Evolutionary conservation across 495 filamentous ascomycete species (phyloP), one percentile per base, ranked within the genome.

Genomic region (Apiosordaria backusii): DNA sequence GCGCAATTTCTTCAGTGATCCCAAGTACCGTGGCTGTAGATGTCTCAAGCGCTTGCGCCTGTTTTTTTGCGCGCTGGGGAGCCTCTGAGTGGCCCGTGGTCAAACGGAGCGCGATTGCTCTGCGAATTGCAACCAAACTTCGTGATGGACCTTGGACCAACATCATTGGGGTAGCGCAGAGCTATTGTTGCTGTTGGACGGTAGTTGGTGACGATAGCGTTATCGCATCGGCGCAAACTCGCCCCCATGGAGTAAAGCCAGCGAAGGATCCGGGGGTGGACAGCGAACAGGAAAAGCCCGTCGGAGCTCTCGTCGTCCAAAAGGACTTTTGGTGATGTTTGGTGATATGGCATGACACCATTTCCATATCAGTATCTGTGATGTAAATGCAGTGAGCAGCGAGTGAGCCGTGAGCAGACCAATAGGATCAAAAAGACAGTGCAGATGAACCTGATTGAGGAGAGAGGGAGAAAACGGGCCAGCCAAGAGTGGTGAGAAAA

Each of bases 21-120:
- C 59, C 59, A 61, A 27, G 59, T 61, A 61, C 59, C 26, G 59
- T 25, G 18, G 18, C 59, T 26, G 57, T 59, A 40, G 15, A 13
- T 55, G 52, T 55, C 52, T 55, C 52, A 60, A 27, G 57, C 57
- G 57, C 57, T 60, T 60, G 57, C 57, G 57, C 24, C 57, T 60
- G 57, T 60, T 60, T 59, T 57, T 23, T 24, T 27, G 57, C 57
- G 57, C 57, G 53, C 57, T 18, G 26, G 6, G 18, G 5, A 25
- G 24, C 23, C 57, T 60, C 23, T 25, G 57, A 26, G 57, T 60
- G 57, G 22, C 57, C 23, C 22, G 24, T 27, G 7, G 57, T 9
- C 57, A 60, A 60, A 29, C 22, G 23, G 26, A 35, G 19, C 22
- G 16, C 22, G 23, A 60, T 29, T n/a, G 23, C 18, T 18, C 24